Percentiles rank a stretch among this genome's conserved stretches.
Conservation (phyloP, 2,329 filamentous ascomycete species). For the Venturia pyrina region DNA sequence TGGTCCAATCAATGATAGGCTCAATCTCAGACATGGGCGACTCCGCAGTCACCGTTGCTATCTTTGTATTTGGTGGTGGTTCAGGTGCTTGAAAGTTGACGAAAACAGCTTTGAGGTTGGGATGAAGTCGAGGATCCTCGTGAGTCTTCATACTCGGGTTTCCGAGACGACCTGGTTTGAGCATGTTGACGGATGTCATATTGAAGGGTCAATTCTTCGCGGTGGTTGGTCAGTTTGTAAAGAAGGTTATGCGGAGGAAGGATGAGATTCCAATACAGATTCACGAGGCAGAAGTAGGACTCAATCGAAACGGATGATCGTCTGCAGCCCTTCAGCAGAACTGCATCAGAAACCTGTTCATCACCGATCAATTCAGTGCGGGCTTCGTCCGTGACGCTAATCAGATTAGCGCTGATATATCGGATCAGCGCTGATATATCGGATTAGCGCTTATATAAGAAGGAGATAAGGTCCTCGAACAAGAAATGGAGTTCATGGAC, state of each 20-base stretch:
- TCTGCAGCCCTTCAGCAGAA: background rate
- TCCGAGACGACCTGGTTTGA: constrained; percentile 17
- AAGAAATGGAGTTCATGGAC: too few species aligned
- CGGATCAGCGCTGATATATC: too few species aligned
- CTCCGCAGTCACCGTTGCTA: background rate
- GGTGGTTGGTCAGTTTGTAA: too few species aligned
- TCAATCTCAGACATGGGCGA: background rate
- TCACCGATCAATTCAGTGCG: background rate
- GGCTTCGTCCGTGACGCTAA: background rate
- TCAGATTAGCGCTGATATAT: too few species aligned
- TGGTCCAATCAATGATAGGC: background rate
- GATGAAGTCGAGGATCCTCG: constrained; percentile 19
- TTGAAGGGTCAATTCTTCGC: constrained; percentile 13
- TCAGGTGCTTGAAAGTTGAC: background rate
- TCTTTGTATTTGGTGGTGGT: background rate
- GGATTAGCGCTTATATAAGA: too few species aligned
- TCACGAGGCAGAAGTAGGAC: background rate
- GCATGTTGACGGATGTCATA: constrained; percentile 4
- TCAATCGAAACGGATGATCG: background rate
- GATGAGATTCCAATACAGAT: background rate
- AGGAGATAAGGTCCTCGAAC: too few species aligned
- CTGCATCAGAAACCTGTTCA: background rate
- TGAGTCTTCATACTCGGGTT: constrained; percentile 18
- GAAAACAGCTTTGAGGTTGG: constrained; percentile 17
- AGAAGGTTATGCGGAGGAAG: background rate